Percentiles rank a stretch among this genome's conserved stretches.
Evolutionary conservation across 495 filamentous ascomycete species (phyloP).

Genomic region (Penicillium ucsense): DNA sequence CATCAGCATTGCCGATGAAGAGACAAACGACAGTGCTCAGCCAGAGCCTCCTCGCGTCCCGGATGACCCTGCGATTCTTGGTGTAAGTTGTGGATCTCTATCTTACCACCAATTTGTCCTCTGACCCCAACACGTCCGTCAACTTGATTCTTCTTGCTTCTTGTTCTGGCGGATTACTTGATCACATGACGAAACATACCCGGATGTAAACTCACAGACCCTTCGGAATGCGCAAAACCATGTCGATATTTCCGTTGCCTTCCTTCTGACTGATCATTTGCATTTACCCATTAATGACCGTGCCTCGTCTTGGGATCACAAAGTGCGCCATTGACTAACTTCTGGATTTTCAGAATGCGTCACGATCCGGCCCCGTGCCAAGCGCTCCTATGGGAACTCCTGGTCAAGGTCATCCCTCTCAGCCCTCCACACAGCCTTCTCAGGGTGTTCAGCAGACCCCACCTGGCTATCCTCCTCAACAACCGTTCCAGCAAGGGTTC

Average conservation of each 20-base stretch:
- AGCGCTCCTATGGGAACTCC: constrained; percentile 19
- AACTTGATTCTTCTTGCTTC: not conserved
- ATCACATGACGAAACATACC: constrained; percentile 53
- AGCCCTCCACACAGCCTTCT: constrained; percentile 31
- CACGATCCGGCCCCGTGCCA: constrained; percentile 17
- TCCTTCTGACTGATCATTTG: constrained; percentile 71
- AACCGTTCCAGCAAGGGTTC: constrained; percentile 36
- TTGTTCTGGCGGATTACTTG: constrained; percentile 13
- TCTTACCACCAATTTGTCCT: constrained; percentile 2
- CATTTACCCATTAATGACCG: not conserved
- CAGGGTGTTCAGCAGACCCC: constrained; percentile 32
- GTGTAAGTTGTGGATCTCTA: constrained; percentile 59
- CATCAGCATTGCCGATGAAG: constrained; percentile 71
- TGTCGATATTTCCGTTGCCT: constrained; percentile 99
- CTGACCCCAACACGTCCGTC: not conserved
- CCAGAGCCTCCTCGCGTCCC: constrained; percentile 61
- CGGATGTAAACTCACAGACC: constrained; percentile 52
- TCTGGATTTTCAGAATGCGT: constrained; percentile 22
- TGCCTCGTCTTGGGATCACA: not conserved
- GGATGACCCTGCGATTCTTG: constrained; percentile 93
- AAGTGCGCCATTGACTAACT: too few relatives aligned
- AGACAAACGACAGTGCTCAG: constrained; percentile 64
- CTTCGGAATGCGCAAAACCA: constrained; percentile 77
- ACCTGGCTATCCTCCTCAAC: constrained; percentile 43
- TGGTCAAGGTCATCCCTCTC: constrained; percentile 32